Evolutionary conservation across 306 rosid genomes (phyloP).

Genomic region (Oxytropis ochrocephala): DNA sequence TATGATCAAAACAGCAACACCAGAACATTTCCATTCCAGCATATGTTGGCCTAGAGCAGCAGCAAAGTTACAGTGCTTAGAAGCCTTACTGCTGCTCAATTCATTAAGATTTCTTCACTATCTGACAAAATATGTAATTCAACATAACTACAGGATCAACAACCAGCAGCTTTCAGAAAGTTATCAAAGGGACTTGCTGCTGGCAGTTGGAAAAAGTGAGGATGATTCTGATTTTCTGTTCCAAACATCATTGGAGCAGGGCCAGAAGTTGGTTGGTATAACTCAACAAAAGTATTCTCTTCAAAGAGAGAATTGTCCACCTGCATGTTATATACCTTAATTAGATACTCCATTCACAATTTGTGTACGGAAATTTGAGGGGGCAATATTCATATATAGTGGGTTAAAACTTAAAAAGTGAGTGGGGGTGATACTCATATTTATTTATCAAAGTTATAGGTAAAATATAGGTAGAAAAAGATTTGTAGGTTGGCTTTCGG

Average conservation of each 20-base stretch:
- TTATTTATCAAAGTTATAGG: too few species aligned
- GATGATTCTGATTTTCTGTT: slow-evolving; percentile 42
- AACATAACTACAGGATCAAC: slow-evolving; percentile 33
- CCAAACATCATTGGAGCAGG: slow-evolving; percentile 30
- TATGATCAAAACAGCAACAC: slow-evolving; percentile 8
- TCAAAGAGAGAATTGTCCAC: slow-evolving; percentile 31
- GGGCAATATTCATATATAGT: too few species aligned
- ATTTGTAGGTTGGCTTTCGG: too few species aligned
- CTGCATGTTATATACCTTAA: slow-evolving; percentile 43
- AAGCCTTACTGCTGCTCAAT: neutral
- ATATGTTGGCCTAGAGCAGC: slow-evolving; percentile 10
- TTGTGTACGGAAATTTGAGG: neutral
- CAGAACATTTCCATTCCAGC: neutral
- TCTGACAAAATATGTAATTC: neutral
- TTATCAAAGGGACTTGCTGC: slow-evolving; percentile 80
- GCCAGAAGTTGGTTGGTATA: slow-evolving; percentile 20
- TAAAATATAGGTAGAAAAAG: too few species aligned
- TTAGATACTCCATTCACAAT: slow-evolving; percentile 21
- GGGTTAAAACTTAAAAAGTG: too few species aligned
- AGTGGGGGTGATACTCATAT: too few species aligned
- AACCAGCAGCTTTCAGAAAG: slow-evolving; percentile 95
- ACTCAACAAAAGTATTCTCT: slow-evolving; percentile 17
- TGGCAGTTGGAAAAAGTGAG: slow-evolving; percentile 58
- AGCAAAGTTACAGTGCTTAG: neutral
- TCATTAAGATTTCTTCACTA: slow-evolving; percentile 6